Evolutionary conservation across 2,329 filamentous ascomycete species (phyloP).

Genomic region (Esteya vermicola): DNA sequence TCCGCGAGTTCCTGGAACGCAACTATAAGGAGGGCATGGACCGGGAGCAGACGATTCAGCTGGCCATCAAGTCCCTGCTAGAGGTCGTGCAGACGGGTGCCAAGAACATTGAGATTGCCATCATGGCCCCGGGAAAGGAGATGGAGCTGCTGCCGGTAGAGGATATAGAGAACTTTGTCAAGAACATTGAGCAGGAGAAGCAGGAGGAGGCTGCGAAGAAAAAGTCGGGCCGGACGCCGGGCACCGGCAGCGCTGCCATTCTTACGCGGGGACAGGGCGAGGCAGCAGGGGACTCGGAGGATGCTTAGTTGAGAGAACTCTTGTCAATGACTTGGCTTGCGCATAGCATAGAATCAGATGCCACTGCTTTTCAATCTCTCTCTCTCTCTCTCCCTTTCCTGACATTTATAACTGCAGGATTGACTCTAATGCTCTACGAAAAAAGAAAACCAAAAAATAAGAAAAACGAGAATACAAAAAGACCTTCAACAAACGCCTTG

Average conservation of each 20-base stretch:
- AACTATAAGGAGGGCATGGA: constrained; percentile 99
- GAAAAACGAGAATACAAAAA: too few relatives aligned
- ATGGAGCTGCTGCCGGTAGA: constrained; percentile 92
- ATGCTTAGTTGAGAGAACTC: not conserved
- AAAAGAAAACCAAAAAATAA: too few relatives aligned
- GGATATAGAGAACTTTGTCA: constrained; percentile 94
- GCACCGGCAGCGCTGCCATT: constrained; percentile 57
- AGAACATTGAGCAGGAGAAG: constrained; percentile 98
- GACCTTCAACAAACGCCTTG: not conserved
- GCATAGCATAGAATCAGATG: too few relatives aligned
- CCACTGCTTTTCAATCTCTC: too few relatives aligned
- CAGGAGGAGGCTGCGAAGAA: constrained; percentile 97
- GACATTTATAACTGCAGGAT: too few relatives aligned
- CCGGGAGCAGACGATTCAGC: constrained; percentile 84
- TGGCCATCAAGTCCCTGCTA: constrained; percentile 94
- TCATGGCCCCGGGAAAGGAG: constrained; percentile 85
- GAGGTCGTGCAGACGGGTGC: constrained; percentile 98
- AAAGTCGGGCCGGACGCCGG: constrained; percentile 68
- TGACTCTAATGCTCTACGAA: too few relatives aligned
- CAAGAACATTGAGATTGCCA: constrained; percentile 98
- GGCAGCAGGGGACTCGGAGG: constrained; percentile 5
- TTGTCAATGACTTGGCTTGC: too few relatives aligned
- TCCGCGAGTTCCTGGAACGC: constrained; percentile 94
- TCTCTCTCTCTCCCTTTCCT: too few relatives aligned
- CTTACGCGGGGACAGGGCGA: constrained; percentile 44